Base-by-base conservation (phyloP, 2,329 filamentous ascomycete genomes). In the Ceratocystis alfenasii region DNA sequence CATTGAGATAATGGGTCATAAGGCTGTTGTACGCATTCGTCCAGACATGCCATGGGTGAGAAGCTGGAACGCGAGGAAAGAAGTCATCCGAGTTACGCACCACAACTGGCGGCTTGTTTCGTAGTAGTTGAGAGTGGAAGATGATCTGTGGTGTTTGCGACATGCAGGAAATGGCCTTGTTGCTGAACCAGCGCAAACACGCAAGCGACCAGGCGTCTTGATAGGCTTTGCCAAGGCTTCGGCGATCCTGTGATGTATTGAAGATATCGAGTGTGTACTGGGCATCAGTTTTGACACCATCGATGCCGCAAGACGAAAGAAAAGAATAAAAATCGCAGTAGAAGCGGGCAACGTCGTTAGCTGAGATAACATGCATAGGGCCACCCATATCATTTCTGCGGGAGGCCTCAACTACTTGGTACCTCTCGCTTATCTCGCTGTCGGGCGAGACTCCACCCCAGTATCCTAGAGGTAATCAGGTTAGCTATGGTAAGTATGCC, bases 1-100 rank as follows among this genome's bases (percentile, higher is more conserved):
- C 83, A 70, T 96, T 96, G 41, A 97, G 79, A 72, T 94, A 87
- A 69, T 90, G 86, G 1, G 88, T 92, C 15, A 97, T 78, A 0
- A 97, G 79, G 41, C 84, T 81, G 73, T 95, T 96, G 75, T 96
- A 89, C 0, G 93, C 93, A 72, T 97, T 99, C 69, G 87, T 85
- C 79, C 95, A 99, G 45, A 97, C 82, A 74, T 99, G 94, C 93
- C 94, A 99, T 0, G 92, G 84, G 69, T 99, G 94, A 5, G 88
- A 90, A 0, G 84, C 82, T 0, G 87, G 83, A 3, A 91, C 82
- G 57, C 91, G 84, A 0, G 94, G 94, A 74, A 95, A 96, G 79
- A 92, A 99, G 75, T 97, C 89, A 69, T 87, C 92, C 0, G 89
- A 95, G 75, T 95, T 97, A 60, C 94, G 87, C 20, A 91, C 82